Evolutionary conservation across 1,139 yeast genomes (phyloP), one percentile per base, ranked within the genome.

Genomic region (Geotrichum restrictum): DNA sequence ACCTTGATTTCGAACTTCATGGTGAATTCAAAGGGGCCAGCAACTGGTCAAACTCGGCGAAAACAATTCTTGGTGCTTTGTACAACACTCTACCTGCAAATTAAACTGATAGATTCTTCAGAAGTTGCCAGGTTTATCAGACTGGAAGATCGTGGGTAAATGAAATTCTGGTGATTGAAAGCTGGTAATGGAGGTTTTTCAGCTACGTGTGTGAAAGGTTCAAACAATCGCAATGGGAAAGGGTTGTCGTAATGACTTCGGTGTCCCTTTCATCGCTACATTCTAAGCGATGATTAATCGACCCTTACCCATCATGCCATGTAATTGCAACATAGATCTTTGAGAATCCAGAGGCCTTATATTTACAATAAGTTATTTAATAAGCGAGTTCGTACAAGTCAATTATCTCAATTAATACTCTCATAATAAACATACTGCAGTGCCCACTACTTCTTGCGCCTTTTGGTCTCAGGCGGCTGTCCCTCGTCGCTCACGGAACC

Each of bases 1-100:
- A 61, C 64, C 53, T 62, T 62, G 39, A 62, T 59, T 57, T 62
- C 64, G 46, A 62, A 57, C 58, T 60, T 61, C 64, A 60, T 61
- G 43, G 44, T 54, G 38, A 21, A 41, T 31, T 31, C 32, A 40
- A 40, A 24, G 44, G 44, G 44, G 44, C 31, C 27, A 27, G 33
- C 11, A 27, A 24, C 29, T 24, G 29, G 29, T 24, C 29, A 24
- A 24, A 24, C 29, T 24, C 29, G 29, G 29, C 29, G 8, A 24
- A 24, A 5, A 24, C 5, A 24, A 24, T 24, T 24, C 29, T 24
- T 24, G 29, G 7, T 5, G 29, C 29, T 24, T 24, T 24, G 29
- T 24, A 24, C 29, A 24, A 24, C 29, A 8, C 29, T 24, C 29
- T 24, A 5, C 29, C 29, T 24, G 29, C 29, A 24, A 24, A 24